Base-by-base conservation (phyloP, 2,329 filamentous ascomycete genomes). In the Monilinia aucupariae region DNA sequence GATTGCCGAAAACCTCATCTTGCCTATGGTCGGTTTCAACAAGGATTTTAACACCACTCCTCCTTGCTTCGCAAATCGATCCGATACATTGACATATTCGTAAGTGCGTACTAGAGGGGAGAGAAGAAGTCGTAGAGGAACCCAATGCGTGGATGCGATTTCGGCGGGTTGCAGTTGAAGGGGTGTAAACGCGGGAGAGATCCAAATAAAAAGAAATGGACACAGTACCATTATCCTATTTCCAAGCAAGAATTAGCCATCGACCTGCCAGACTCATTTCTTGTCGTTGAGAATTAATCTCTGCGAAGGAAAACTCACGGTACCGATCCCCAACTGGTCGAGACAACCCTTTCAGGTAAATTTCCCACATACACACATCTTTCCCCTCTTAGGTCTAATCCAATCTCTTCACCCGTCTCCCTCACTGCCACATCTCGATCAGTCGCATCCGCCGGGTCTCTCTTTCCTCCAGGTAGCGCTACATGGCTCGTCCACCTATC, bases 401-500 rank as follows among this genome's bases (percentile, higher is more conserved):
- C 86, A 37, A 89, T 85, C 73, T 90, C 87, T 75, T 90, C 87
- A 64, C 77, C 75, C 4, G 86, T 81, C 71, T 90, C 87, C 62
- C 87, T 76, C 59, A 87, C 77, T 2, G 86, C 86, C 25, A 85
- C 83, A 25, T 81, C 82, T 65, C 80, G 76, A 70, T 89, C 87
- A 66, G 85, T 80, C 53, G 75, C 80, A 75, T 90, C 87, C 64
- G 83, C 81, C 0, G 84, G 81, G 67, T 90, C 87, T 66, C 85
- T 76, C 70, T 86, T 86, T 2, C 87, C 87, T 27, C 87, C 87
- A 0, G 87, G 87, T 4, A 89, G 74, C 0, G 87, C 87, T 63
- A 89, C 82, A 76, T 90, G 87, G 3, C 83, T 82, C 1, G 85
- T 88, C 87, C 87, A 90, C 63, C 85, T 78, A 72, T 90, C 87